Conservation (phyloP, 306 rosid genomes). For the Lathyrus sativus region DNA sequence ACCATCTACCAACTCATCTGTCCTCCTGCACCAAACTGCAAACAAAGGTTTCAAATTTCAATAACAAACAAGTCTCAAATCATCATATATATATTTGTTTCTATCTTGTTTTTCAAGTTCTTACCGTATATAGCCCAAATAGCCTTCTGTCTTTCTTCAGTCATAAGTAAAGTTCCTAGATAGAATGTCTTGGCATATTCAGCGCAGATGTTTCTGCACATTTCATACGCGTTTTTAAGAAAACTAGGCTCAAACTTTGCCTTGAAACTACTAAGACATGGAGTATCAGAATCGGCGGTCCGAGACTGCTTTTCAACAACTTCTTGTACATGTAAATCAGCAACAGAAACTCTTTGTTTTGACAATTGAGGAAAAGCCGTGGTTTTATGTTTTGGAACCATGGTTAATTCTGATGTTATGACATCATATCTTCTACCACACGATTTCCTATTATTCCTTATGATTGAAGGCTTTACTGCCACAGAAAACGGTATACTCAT, state of each 20-base stretch:
- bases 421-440: conserved; percentile 26
- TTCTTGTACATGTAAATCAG: conserved; percentile 61
- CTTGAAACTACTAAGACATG: conserved; percentile 10
- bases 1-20: conserved; percentile 86
- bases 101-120: not conserved
- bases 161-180: conserved; percentile 84
- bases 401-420: conserved; percentile 46
- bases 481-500: conserved; percentile 55
- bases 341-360: conserved; percentile 55
- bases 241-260: conserved; percentile 51
- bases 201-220: conserved; percentile 72
- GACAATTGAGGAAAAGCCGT: conserved; percentile 47
- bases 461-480: conserved; percentile 46
- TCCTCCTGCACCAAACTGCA: conserved; percentile 93
- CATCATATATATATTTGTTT: conserved; percentile 1
- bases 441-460: conserved; percentile 35
- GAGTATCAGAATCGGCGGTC: conserved; percentile 7
- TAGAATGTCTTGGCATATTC: conserved; percentile 94
- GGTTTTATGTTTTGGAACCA: conserved; percentile 46
- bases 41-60: conserved; percentile 31
- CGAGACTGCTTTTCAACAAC: conserved; percentile 67
- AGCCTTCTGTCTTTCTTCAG: conserved; percentile 77
- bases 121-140: conserved; percentile 92
- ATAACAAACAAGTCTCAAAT: not conserved
- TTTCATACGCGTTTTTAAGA: conserved; percentile 69